Evolutionary conservation across 306 rosid species (phyloP).

Genomic region (Aeschynomene evenia): DNA sequence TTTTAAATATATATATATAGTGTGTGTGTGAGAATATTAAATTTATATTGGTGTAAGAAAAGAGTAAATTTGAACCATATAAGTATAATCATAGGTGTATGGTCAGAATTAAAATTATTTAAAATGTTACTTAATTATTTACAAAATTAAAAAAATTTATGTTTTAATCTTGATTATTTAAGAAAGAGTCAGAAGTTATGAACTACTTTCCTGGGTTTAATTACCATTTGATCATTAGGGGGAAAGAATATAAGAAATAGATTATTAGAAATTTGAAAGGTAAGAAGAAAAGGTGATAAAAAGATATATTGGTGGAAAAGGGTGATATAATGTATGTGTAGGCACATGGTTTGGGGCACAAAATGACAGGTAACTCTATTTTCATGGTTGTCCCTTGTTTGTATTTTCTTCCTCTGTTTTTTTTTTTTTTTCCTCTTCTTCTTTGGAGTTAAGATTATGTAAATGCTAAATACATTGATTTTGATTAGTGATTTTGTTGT

Average conservation of each 20-base stretch:
- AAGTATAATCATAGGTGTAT: no score
- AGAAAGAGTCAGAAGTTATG: no score
- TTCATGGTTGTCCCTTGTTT: conserved; percentile 48
- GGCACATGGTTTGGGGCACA: conserved; percentile 59
- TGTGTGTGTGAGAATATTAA: no score
- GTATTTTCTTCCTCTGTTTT: conserved; percentile 29
- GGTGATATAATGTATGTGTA: conserved; percentile 44
- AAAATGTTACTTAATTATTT: no score
- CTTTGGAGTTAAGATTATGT: background rate
- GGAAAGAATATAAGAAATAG: background rate
- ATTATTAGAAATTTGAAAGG: conserved; percentile 20
- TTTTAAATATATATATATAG: no score
- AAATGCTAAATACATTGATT: conserved; percentile 30
- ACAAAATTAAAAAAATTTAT: no score
- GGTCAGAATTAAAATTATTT: no score
- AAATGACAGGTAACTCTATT: conserved; percentile 54
- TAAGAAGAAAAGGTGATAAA: conserved; percentile 27
- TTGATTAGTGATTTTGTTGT: background rate
- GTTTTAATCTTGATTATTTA: no score
- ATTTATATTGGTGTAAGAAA: no score
- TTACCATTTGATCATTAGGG: conserved; percentile 11
- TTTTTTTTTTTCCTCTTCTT: conserved; percentile 32
- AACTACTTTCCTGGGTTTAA: conserved; percentile 18
- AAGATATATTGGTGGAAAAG: conserved; percentile 39
- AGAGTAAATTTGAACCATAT: no score